phyloP scores from a whole-genome alignment of 2,329 filamentous ascomycete genomes.

The Tolypocladium cylindrosporum region DNA sequence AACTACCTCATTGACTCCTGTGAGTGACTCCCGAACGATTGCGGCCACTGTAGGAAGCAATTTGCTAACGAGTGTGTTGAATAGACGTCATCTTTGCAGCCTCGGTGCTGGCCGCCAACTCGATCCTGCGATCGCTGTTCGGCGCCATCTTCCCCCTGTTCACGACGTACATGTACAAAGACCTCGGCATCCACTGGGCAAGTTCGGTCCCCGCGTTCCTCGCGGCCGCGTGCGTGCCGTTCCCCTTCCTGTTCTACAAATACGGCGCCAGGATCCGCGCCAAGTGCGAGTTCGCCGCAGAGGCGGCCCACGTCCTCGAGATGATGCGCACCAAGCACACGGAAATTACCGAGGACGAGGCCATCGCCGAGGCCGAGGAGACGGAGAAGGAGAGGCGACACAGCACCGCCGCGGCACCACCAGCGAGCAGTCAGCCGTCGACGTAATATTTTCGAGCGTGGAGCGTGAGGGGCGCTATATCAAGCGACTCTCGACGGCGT shows the following conservation, averaged over 20 bases:
- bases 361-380: slow-evolving; percentile 12
- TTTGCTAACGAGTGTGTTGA: slow-evolving; percentile 6
- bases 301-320: slow-evolving; percentile 52
- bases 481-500: neutral
- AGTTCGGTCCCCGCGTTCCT: slow-evolving; percentile 65
- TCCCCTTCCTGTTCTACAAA: slow-evolving; percentile 67
- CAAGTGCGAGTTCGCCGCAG: slow-evolving; percentile 59
- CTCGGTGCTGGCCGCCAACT: slow-evolving; percentile 62
- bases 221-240: slow-evolving; percentile 59
- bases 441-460: neutral
- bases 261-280: slow-evolving; percentile 54
- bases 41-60: neutral
- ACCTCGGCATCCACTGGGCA: slow-evolving; percentile 67
- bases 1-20: slow-evolving; percentile 60
- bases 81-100: slow-evolving; percentile 64
- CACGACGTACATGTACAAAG: slow-evolving; percentile 47
- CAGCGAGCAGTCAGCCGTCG: neutral
- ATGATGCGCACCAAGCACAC: slow-evolving; percentile 25
- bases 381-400: slow-evolving; percentile 14
- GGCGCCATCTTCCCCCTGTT: slow-evolving; percentile 67
- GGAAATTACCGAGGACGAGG: slow-evolving; percentile 17
- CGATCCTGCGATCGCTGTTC: slow-evolving; percentile 61
- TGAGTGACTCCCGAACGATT: slow-evolving; percentile 9
- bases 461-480: neutral
- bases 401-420: neutral